Conservation (phyloP, 2,329 filamentous ascomycete genomes). For the Gliomastix tumulicola region DNA sequence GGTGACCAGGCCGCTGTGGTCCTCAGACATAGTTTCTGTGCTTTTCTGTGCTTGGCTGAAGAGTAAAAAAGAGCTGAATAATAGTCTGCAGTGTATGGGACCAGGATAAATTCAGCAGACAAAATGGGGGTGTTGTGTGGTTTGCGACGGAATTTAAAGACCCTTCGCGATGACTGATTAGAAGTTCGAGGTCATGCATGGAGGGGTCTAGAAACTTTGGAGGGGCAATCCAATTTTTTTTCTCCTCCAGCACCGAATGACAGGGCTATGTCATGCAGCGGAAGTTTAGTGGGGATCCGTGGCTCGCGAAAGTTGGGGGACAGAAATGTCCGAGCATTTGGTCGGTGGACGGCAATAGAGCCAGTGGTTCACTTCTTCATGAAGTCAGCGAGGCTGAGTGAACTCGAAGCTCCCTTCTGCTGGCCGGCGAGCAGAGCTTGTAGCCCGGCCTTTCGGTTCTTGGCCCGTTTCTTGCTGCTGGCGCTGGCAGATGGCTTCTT, state of each 20-base stretch:
- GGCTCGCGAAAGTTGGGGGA: background rate
- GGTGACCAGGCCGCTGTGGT: slow-evolving; percentile 17
- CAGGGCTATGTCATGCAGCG: no score
- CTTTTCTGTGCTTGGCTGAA: no score
- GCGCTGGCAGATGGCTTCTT: slow-evolving; percentile 37
- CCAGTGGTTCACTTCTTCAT: slow-evolving; percentile 28
- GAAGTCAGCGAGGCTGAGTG: slow-evolving; percentile 50
- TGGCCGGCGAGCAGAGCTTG: slow-evolving; percentile 54
- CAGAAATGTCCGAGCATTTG: background rate
- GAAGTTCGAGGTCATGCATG: no score
- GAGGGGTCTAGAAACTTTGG: slow-evolving; percentile 15
- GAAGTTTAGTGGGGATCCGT: no score
- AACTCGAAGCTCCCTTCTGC: slow-evolving; percentile 31
- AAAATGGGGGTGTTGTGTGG: no score
- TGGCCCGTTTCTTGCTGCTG: slow-evolving; percentile 59
- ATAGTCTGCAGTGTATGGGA: no score
- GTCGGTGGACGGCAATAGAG: background rate
- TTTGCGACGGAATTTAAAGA: no score
- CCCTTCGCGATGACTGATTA: no score
- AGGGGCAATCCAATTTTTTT: no score
- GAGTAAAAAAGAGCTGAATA: no score
- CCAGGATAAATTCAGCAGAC: no score
- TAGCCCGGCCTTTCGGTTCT: slow-evolving; percentile 58
- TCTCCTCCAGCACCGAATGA: no score
- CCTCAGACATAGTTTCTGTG: slow-evolving; percentile 44